Evolutionary conservation across 2,329 filamentous ascomycete genomes (phyloP), one percentile per base, ranked within the genome.

Genomic region (Madurella mycetomatis): DNA sequence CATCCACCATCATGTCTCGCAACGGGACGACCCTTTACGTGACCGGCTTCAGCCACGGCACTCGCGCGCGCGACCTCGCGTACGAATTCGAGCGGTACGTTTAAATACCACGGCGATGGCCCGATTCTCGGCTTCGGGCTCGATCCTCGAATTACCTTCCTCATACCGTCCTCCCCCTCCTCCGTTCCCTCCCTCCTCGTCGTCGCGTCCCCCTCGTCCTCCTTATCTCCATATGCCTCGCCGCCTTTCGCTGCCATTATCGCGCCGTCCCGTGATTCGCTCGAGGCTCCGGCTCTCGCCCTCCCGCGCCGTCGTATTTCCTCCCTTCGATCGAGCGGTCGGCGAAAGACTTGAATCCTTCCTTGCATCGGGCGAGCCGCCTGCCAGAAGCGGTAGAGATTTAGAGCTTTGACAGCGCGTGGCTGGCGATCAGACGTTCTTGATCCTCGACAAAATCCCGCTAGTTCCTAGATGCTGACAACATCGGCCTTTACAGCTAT

Each of bases 81-180:
- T 96, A 95, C 88, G 92, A 97, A 83, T 97, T 97, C 88, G 92
- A 97, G 92, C 91, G 92, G 90, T 96, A 96, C 85, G 92, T 95
- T 82, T 76, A 77, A 67, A 65, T 67, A 70, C 73, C 72, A 72
- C 72, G 70, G 73, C 76, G 74, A 75, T 75, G 70, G 72, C 69
- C 73, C 65, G 72, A 72, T 74, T 72, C 69, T 68, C 71, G 70
- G 68, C 73, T 69, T 67, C 70, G 69, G 69, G 71, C 68, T 67
- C 72, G 71, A 70, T 70, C 72, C 67, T 70, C 70, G 66, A 15
- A 66, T 66, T 66, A 57, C 65, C 63, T 67, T 65, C 68, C 65
- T 67, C 64, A 59, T 65, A 59, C 64, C 65, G 60, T 62, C 62
- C 60, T 65, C 65, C 64, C 65, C 64, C 57, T 50, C 57, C 46